Conservation (phyloP, 2,329 filamentous ascomycete genomes). For the Colletotrichum tamarilloi region DNA sequence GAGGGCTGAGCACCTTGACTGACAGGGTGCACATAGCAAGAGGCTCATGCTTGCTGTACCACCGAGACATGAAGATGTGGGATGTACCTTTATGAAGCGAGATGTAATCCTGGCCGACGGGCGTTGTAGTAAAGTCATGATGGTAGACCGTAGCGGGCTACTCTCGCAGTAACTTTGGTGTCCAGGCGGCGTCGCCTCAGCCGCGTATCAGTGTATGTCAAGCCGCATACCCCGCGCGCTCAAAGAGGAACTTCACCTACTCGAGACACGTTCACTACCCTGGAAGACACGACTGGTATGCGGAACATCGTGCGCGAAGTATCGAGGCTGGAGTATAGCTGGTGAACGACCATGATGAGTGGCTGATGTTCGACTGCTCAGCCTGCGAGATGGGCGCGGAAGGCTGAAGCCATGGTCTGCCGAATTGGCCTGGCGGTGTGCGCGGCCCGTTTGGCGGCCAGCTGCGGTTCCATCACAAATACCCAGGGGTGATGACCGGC, state of each 20-base stretch:
- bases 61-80: neutral
- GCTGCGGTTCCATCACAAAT: slow-evolving; percentile 3
- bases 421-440: slow-evolving; percentile 27
- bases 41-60: neutral
- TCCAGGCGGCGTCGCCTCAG: slow-evolving; percentile 9
- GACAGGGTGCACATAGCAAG: neutral
- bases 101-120: slow-evolving; percentile 1
- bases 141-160: neutral
- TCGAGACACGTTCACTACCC: neutral
- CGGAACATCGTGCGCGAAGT: neutral
- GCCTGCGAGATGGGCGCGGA: neutral
- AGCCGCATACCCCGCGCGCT: neutral
- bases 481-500: neutral
- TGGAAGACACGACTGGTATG: neutral
- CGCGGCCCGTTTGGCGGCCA: slow-evolving; percentile 27
- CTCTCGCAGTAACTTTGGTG: slow-evolving; percentile 10
- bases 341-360: neutral
- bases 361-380: neutral
- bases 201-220: slow-evolving; percentile 18
- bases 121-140: slow-evolving; percentile 28
- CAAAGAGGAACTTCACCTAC: neutral
- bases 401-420: slow-evolving; percentile 4
- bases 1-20: neutral
- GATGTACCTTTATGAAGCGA: neutral
- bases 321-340: neutral